Percentiles rank a stretch among this genome's conserved stretches.
Conservation (phyloP, 305 asterid genomes). For the Withania somnifera region DNA sequence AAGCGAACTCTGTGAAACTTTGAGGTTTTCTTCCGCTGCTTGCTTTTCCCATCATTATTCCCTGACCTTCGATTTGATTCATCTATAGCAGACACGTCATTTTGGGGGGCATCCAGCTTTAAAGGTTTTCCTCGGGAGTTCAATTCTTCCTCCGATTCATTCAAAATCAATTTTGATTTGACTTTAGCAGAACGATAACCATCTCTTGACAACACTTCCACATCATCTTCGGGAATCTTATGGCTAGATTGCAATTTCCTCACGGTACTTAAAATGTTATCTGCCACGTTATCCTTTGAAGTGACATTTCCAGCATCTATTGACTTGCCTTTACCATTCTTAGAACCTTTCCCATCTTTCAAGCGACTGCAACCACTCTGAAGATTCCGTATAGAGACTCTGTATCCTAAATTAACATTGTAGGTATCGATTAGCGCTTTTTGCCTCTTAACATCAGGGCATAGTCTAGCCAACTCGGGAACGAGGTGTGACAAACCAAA, state of each 20-base stretch:
- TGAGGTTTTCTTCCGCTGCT: slow-evolving; percentile 72
- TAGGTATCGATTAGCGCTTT: slow-evolving; percentile 62
- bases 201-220: slow-evolving; percentile 70
- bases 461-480: slow-evolving; percentile 69
- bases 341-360: slow-evolving; percentile 29
- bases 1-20: slow-evolving; percentile 75
- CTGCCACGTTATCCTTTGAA: slow-evolving; percentile 36
- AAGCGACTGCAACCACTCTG: slow-evolving; percentile 16
- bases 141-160: slow-evolving; percentile 20
- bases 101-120: slow-evolving; percentile 21
- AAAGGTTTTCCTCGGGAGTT: slow-evolving; percentile 20
- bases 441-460: slow-evolving; percentile 75
- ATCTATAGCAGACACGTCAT: slow-evolving; percentile 21
- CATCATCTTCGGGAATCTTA: slow-evolving; percentile 42
- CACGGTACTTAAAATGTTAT: slow-evolving; percentile 39
- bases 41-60: slow-evolving; percentile 48
- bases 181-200: slow-evolving; percentile 61
- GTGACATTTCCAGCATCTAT: slow-evolving; percentile 26
- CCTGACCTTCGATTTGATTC: slow-evolving; percentile 27
- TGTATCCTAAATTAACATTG: slow-evolving; percentile 30
- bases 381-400: slow-evolving; percentile 25
- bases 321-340: slow-evolving; percentile 54
- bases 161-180: slow-evolving; percentile 31
- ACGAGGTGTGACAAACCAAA: slow-evolving; percentile 92
- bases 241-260: slow-evolving; percentile 54